Conservation (phyloP, 1,284 basidiomycete genomes). For the Cryptococcus sp. region DNA sequence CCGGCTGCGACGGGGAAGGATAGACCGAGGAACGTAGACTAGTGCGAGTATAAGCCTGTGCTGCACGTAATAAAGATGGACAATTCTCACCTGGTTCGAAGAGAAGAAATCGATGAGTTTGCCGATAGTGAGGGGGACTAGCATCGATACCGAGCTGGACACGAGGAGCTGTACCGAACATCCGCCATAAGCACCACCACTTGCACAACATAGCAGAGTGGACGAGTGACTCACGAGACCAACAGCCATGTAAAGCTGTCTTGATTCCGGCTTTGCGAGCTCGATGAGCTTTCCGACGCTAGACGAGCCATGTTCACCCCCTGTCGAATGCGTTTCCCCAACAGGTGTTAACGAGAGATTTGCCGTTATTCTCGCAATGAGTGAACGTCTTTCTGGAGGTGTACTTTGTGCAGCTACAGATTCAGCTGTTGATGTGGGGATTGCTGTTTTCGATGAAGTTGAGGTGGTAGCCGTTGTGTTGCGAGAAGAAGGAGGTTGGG, state of each 20-base stretch:
- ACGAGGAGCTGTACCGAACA: conserved; percentile 40
- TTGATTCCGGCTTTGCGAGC: conserved; percentile 76
- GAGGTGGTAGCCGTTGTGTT: background rate
- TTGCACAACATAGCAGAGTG: background rate
- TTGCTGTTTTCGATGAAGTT: background rate
- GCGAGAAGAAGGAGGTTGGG: background rate
- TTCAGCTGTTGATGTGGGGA: conserved; percentile 1
- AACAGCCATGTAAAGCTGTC: conserved; percentile 69
- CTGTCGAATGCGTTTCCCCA: conserved; percentile 7
- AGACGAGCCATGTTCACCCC: conserved; percentile 19
- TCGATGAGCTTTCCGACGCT: conserved; percentile 67
- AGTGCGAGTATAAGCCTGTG: conserved; percentile 2
- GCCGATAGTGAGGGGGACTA: conserved; percentile 85
- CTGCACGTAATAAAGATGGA: background rate
- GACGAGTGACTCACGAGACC: conserved; percentile 54
- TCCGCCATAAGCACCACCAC: conserved; percentile 37
- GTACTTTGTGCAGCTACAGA: background rate
- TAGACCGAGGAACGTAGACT: conserved; percentile 76
- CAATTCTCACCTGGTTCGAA: conserved; percentile 63
- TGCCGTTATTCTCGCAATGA: conserved; percentile 13
- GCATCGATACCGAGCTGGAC: conserved; percentile 72
- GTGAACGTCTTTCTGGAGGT: conserved; percentile 2
- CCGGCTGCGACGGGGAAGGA: conserved; percentile 78
- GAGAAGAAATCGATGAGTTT: conserved; percentile 91
- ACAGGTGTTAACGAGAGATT: conserved; percentile 14